These are phyloP conservation scores for Bauhinia variegata DNA, from an alignment of 306 rosid genomes.

Conservation along the genomic window DNA sequence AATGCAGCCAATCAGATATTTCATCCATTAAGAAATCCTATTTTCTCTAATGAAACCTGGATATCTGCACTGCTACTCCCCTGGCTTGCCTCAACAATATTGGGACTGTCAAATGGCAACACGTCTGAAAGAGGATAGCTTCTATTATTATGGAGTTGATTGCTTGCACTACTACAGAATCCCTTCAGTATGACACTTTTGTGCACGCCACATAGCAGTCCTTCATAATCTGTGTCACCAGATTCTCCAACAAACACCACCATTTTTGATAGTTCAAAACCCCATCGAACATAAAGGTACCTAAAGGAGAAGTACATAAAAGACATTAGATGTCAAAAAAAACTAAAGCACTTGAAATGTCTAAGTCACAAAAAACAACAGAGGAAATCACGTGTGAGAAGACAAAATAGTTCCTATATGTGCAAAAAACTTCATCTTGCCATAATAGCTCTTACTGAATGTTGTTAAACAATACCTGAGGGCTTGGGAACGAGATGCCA, in stretches of 20 bases:
- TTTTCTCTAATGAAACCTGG: slow-evolving; percentile 64
- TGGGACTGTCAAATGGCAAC: slow-evolving; percentile 69
- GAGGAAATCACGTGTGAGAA: slow-evolving; percentile 28
- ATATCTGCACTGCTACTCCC: slow-evolving; percentile 65
- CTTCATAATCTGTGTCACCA: slow-evolving; percentile 98
- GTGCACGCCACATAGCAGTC: slow-evolving; percentile 82
- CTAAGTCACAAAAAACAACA: slow-evolving; percentile 1
- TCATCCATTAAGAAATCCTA: slow-evolving; percentile 62
- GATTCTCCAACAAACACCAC: slow-evolving; percentile 91
- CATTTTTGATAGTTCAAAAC: slow-evolving; percentile 88
- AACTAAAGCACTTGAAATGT: slow-evolving; percentile 4
- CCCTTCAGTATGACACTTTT: slow-evolving; percentile 83
- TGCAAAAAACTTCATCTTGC: slow-evolving; percentile 4
- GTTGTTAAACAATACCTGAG: slow-evolving; percentile 69
- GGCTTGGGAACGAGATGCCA: slow-evolving; percentile 98
- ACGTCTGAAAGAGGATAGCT: slow-evolving; percentile 93
- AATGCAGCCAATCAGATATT: slow-evolving; percentile 25
- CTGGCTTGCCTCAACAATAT: slow-evolving; percentile 62
- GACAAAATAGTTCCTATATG: slow-evolving; percentile 20
- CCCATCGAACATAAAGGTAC: slow-evolving; percentile 95
- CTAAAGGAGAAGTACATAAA: slow-evolving; percentile 49
- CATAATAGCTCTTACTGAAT: not conserved
- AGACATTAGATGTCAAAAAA: slow-evolving; percentile 32
- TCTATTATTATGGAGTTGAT: slow-evolving; percentile 75
- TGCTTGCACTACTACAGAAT: slow-evolving; percentile 64